Evolutionary conservation across 1,284 basidiomycete species (phyloP), one percentile per base, ranked within the genome.

Genomic region (Clitocybe nebularis): DNA sequence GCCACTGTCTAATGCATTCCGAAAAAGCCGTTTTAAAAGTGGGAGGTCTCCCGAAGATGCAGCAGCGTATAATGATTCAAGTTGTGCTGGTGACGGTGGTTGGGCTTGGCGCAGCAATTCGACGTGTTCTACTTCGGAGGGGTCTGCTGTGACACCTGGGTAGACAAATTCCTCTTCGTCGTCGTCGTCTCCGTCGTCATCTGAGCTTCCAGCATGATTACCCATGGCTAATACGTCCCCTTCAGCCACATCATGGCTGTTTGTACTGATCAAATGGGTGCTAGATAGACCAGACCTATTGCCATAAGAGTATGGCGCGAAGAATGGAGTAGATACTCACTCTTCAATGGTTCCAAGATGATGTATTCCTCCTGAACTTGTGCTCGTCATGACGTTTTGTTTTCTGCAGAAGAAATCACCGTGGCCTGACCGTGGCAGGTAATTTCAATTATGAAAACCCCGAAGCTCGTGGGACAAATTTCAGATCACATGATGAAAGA

Each of bases 21-120:
- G 67, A 58, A 90, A 88, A 5, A 86, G 59, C 39, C 70, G 72
- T 60, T 87, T 76, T 25, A 91, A 61, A n/a, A 79, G 69, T 22
- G 60, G 54, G 24, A 90, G 64, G 59, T 89, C 81, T 14, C 86
- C 88, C n/a, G 81, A 79, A 11, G 83, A 79, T 2, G 84, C 83
- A 5, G 87, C 84, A 10, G 83, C 81, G 59, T 81, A 86, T 26
- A 90, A 66, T 5, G 83, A 77, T 59, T 90, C 88, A 23, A 91
- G 68, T 58, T 89, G 86, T 1, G 82, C 82, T 5, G 84, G 76
- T 24, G 85, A 82, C 1, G 84, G 54, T 21, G 48, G 80, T 39
- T 72, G 76, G 25, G 65, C 58, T 45, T 57, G 62, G 32, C 53
- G 61, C 33, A 49, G 45, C 11, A 51, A 25, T 33, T 44, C 33